A percentile compares a stretch with the other conserved stretches of the same genome.
These are phyloP conservation scores for Cladosporium sp. DNA, from an alignment of 2,329 filamentous ascomycete genomes.

Conservation along the genomic window DNA sequence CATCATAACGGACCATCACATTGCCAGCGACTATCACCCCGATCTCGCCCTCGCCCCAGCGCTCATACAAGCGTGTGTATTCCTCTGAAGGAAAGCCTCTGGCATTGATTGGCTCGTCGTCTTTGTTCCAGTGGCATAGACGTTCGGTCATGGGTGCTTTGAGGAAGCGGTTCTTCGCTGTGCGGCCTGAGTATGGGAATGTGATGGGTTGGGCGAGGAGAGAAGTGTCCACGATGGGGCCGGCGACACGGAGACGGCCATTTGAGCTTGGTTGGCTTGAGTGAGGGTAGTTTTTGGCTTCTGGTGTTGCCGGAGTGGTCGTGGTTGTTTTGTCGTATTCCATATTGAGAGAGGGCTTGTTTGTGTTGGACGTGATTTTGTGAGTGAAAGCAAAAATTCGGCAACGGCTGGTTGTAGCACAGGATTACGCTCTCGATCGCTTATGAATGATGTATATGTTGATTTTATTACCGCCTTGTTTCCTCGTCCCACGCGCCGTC, in stretches of 20 bases:
- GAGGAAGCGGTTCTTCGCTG: constrained; percentile 33
- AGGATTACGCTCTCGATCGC: not conserved
- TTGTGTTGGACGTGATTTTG: not conserved
- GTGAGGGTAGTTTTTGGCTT: constrained; percentile 29
- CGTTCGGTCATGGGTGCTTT: constrained; percentile 38
- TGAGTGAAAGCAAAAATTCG: not conserved
- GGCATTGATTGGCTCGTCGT: constrained; percentile 26
- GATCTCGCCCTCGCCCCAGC: constrained; percentile 35
- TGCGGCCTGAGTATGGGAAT: constrained; percentile 33
- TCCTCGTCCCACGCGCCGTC: not conserved
- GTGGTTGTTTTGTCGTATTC: constrained; percentile 29
- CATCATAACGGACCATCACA: constrained; percentile 34
- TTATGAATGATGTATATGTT: not conserved
- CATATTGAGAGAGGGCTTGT: constrained; percentile 21
- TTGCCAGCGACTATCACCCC: constrained; percentile 36
- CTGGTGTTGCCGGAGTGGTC: constrained; percentile 19
- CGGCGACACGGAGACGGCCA: constrained; percentile 29
- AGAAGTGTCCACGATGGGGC: constrained; percentile 26
- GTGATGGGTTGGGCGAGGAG: constrained; percentile 28
- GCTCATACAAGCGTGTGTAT: constrained; percentile 30
- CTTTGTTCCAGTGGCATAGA: constrained; percentile 32
- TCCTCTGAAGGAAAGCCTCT: constrained; percentile 33
- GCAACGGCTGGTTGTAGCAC: not conserved
- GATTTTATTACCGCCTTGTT: constrained; percentile 14
- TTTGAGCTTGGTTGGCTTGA: constrained; percentile 21